phyloP scores from a whole-genome alignment of 352 stramenopile genomes.

The Globisporangium spiculum region DNA sequence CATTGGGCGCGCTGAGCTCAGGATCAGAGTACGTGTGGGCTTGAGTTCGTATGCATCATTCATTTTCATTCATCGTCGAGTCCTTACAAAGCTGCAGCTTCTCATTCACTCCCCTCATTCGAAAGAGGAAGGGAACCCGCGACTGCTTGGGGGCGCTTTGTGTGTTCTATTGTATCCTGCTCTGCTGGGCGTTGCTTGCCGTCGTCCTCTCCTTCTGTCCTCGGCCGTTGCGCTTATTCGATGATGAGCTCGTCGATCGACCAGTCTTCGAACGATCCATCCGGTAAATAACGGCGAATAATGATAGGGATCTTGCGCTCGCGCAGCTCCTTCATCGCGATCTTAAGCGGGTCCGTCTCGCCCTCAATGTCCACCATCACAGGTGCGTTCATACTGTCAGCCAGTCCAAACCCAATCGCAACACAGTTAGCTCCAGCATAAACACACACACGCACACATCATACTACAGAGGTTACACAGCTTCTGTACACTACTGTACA shows the following conservation, averaged over 20 bases:
- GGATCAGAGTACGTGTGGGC: neutral
- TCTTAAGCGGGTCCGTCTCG: constrained; percentile 99
- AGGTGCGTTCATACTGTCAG: constrained; percentile 91
- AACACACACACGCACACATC: neutral
- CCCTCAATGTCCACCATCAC: constrained; percentile 96
- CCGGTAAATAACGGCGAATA: constrained; percentile 98
- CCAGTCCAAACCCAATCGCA: neutral
- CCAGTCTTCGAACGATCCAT: constrained; percentile 99
- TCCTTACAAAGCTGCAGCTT: neutral
- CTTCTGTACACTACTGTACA: neutral
- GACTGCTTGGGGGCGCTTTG: neutral
- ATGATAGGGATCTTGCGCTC: constrained; percentile 99
- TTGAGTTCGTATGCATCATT: constrained; percentile 3
- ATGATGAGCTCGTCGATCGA: constrained; percentile 99
- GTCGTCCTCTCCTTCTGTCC: constrained; percentile 2
- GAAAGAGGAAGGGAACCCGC: neutral
- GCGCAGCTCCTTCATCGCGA: constrained; percentile 99
- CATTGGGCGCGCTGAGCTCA: neutral
- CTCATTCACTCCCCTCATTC: neutral
- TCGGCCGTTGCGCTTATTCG: constrained; percentile 70
- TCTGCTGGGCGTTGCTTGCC: neutral
- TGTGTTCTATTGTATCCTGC: constrained; percentile 12
- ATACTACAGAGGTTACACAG: neutral
- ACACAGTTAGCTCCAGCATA: neutral
- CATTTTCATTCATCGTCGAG: constrained; percentile 3